Conservation (phyloP, 371 early-diverging fungal genomes). For the Rhizopus delemar region DNA sequence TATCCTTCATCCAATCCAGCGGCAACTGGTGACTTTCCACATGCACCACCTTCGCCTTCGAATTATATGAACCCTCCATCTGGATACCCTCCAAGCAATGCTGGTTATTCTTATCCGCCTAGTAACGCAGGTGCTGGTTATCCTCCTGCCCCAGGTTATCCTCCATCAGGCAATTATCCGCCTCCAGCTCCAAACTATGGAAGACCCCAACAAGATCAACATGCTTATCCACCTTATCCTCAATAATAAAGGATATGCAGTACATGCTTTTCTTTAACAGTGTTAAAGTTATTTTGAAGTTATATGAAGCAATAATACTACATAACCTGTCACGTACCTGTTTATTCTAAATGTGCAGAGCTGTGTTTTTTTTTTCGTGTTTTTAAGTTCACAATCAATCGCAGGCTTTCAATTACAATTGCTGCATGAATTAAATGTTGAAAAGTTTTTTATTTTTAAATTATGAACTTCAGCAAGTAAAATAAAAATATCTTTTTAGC, state of each 20-base stretch:
- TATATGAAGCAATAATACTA: no score
- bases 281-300: no score
- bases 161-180: slow-evolving; percentile 9
- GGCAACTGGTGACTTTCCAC: slow-evolving; percentile 2
- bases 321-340: no score
- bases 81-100: slow-evolving; percentile 11
- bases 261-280: no score
- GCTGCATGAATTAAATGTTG: no score
- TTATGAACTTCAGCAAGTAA: no score
- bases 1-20: slow-evolving; percentile 12
- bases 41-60: slow-evolving; percentile 5
- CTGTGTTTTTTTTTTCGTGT: no score
- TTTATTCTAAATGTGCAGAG: no score
- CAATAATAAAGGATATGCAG: slow-evolving; percentile 7
- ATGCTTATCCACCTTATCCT: slow-evolving; percentile 25
- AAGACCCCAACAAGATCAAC: slow-evolving; percentile 15
- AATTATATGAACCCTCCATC: slow-evolving; percentile 1
- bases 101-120: slow-evolving; percentile 12
- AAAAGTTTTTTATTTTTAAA: no score
- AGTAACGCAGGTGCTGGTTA: slow-evolving; percentile 1
- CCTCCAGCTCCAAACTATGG: slow-evolving; percentile 12
- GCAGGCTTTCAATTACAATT: no score
- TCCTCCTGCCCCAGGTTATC: slow-evolving; percentile 20
- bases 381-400: no score
- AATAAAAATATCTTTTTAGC: no score